Evolutionary conservation across 73 alveolate genomes (phyloP).

Genomic region (Paramecium pentaurelia): DNA sequence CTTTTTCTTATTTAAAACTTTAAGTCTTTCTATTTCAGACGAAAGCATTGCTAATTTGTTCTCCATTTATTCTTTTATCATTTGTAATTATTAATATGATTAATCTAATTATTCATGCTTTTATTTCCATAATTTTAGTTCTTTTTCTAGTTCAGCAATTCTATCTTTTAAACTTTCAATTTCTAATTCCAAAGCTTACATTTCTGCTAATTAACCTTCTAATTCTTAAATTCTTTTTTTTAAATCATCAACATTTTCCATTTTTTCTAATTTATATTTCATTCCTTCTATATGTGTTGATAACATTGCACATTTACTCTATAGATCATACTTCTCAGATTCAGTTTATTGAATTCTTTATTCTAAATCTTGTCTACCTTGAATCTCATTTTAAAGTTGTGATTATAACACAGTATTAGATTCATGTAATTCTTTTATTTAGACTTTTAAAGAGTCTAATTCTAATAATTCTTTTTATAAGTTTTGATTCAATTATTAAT

Average conservation of each 20-base stretch:
- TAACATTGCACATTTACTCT: constrained; percentile 32
- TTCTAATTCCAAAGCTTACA: not conserved
- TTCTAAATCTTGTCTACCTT: not conserved
- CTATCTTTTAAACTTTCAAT: not conserved
- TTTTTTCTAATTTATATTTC: constrained; percentile 32
- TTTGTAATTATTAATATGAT: not conserved
- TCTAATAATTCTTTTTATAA: not conserved
- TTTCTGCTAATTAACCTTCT: not conserved
- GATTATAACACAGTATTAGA: not conserved
- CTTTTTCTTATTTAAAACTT: not conserved
- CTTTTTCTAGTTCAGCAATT: not conserved
- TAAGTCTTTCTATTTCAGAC: not conserved
- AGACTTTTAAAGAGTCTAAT: not conserved
- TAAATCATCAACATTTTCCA: not conserved
- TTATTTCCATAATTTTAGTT: not conserved
- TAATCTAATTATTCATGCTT: not conserved
- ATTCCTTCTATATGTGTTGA: constrained; percentile 13
- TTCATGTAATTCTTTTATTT: not conserved
- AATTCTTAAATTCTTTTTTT: constrained; percentile 11
- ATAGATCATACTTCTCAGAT: constrained; percentile 7
- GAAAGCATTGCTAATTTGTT: constrained; percentile 18
- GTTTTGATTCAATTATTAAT: not conserved
- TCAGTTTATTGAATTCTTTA: not conserved
- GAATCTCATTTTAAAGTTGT: not conserved
- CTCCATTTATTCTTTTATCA: not conserved